Evolutionary conservation across 371 early-diverging fungal species (phyloP), one percentile per base, ranked within the genome.

Genomic region (Mortierella sp.): DNA sequence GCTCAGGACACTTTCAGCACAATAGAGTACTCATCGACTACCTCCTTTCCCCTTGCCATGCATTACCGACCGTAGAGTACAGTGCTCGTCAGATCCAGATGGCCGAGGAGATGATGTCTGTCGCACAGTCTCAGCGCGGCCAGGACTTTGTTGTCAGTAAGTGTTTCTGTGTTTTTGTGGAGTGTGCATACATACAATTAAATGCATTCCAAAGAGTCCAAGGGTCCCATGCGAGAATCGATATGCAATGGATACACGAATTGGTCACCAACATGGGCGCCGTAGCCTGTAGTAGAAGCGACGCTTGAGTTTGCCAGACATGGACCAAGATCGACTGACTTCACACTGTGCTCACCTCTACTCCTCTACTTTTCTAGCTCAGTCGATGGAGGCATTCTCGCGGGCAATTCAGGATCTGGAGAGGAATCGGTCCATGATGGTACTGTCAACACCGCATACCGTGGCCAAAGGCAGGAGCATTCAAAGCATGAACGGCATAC

Each of bases 141-240:
- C 86, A 92, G 80, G 93, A 93, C 78, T 91, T 90, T 76, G 90
- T 93, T 61, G 91, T 93, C 78, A 90, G 93, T 92, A 90, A 87
- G 82, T 82, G 24, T 24, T 51, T 51, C 40, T 53, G 16, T n/a
- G 14, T 14, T 28, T 21, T 9, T 19, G 31, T 71, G 11, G 5
- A 67, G 67, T 37, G 67, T 40, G 34, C 67, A 37, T 67, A 67
- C 40, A 37, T 67, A 37, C 40, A 44, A 4, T 5, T 34, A 31
- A 4, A 24, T 70, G 40, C 43, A 31, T 67, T 10, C 43, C 67
- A 67, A 40, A 40, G 40, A 21, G 24, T 64, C 0, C 24, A 48
- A 34, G 10, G 21, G 26, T 31, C 24, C 76, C 54, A 46, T 69
- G 44, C 46, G n/a, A 31, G 19, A 26, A 19, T 43, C 48, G 71